These are phyloP conservation scores for Melastoma malabathricum DNA, from an alignment of 345 rosid genomes.

Conservation along the genomic window DNA sequence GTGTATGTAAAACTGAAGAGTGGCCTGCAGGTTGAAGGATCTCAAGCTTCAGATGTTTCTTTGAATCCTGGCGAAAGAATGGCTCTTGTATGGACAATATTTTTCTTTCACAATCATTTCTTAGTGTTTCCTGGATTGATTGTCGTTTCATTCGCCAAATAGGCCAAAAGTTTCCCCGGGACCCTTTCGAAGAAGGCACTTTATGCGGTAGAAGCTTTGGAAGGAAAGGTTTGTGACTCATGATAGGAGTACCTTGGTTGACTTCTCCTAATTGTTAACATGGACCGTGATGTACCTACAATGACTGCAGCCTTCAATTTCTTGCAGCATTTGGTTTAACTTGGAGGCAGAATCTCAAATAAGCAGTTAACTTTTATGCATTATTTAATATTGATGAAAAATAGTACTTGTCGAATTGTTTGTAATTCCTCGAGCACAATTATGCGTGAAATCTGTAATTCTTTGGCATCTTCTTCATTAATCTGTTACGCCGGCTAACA, in stretches of 20 bases:
- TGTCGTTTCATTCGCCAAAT: conserved; percentile 12
- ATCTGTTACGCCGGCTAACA: no score
- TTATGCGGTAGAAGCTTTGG: conserved; percentile 60
- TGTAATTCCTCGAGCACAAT: no score
- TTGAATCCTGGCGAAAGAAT: conserved; percentile 52
- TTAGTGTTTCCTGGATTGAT: conserved; percentile 2
- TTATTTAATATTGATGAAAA: no score
- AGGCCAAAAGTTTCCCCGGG: conserved; percentile 77
- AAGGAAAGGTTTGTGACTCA: conserved; percentile 67
- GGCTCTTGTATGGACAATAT: conserved; percentile 40
- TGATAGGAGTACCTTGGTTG: conserved; percentile 1
- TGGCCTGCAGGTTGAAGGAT: conserved; percentile 58
- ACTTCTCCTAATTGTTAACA: no score
- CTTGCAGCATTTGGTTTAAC: no score
- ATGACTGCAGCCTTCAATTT: no score
- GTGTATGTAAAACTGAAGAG: conserved; percentile 62
- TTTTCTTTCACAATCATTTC: conserved; percentile 5
- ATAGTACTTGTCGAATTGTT: no score
- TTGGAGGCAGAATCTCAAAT: no score
- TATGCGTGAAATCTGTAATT: no score
- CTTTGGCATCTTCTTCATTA: no score
- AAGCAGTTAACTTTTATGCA: no score
- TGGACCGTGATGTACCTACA: no score
- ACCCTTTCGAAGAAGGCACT: conserved; percentile 60
- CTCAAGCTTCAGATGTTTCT: conserved; percentile 34